A percentile compares a stretch with the other conserved stretches of the same genome.
Conservation (phyloP, 2,329 filamentous ascomycete species). For the Fusarium sp. region DNA sequence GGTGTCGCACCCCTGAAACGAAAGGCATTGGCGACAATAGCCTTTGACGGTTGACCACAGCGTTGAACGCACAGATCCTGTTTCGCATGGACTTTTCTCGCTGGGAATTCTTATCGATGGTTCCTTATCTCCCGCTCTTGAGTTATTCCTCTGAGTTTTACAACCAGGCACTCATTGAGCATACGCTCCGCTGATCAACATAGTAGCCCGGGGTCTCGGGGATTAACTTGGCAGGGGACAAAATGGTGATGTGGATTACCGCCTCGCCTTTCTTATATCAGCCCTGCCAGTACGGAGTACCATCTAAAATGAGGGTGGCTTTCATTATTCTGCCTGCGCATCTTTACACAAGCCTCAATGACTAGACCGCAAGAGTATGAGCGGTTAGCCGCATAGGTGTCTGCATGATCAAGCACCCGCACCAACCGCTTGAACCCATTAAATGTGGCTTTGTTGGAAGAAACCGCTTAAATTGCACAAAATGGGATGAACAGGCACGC, state of each 20-base stretch:
- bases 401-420: not conserved
- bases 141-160: not conserved
- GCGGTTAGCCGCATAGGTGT: not conserved
- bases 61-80: not conserved
- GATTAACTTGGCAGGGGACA: constrained; percentile 1
- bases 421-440: not conserved
- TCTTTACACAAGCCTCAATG: not conserved
- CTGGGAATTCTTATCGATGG: not conserved
- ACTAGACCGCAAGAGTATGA: not conserved
- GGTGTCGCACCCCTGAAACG: constrained; percentile 35
- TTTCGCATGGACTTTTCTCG: not conserved
- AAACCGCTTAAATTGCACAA: not conserved
- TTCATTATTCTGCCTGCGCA: constrained; percentile 4
- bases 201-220: not conserved
- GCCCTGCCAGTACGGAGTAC: constrained; percentile 12
- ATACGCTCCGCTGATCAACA: constrained; percentile 1
- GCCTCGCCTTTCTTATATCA: constrained; percentile 8
- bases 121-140: not conserved
- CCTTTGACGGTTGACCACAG: constrained; percentile 16
- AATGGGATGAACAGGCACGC: constrained; percentile 17
- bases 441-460: not conserved
- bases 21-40: constrained; percentile 20
- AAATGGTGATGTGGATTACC: constrained; percentile 19
- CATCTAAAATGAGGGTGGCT: constrained; percentile 27
- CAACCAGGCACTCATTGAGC: not conserved